Evolutionary conservation across 768 basidiomycete genomes (phyloP), one percentile per base, ranked within the genome.

Genomic region (Lanmaoa rubissima): DNA sequence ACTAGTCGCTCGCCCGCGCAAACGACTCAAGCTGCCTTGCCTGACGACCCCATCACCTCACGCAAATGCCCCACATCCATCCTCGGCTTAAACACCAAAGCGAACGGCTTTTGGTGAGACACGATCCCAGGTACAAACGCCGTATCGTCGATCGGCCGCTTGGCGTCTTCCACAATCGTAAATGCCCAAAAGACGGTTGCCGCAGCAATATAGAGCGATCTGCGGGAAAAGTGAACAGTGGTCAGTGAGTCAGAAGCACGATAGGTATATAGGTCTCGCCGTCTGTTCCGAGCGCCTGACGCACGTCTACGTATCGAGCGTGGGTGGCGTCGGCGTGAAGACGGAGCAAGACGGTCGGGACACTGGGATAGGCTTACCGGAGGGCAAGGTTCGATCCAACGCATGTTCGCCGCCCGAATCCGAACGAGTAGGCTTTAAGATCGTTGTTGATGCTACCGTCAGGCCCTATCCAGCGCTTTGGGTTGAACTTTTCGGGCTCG

Each of bases 141-240:
- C 41, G 79, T 72, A 7, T 79, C 78, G 65, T 90, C 83, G 41
- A 89, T 86, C 0, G 84, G 83, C 6, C 73, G 67, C 12, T 68
- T 58, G 0, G 78, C 74, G 58, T 86, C 82, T 28, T 78, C 64
- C 1, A 65, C 66, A 28, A 89, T 72, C 0, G 60, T 75, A 71
- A 88, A 88, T 0, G 85, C 79, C 84, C 85, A 88, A n/a, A 85
- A 75, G 6, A 83, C 63, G 16, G 86, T 73, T 0, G 85, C 84
- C 0, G 83, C 78, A 56, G 84, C 86, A 53, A 88, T 74, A 62
- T 83, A 86, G 5, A 88, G 73, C 1, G 86, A 87, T 14, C 84
- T 82, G 34, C 2, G 24, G 21, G 21, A 24, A 24, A 24, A 24
- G 21, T 24, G 21, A 17, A 32, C 10, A 2, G 6, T 31, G 10